phyloP scores from a whole-genome alignment of 495 filamentous ascomycete species.

The Neurospora tetrasperma region DNA sequence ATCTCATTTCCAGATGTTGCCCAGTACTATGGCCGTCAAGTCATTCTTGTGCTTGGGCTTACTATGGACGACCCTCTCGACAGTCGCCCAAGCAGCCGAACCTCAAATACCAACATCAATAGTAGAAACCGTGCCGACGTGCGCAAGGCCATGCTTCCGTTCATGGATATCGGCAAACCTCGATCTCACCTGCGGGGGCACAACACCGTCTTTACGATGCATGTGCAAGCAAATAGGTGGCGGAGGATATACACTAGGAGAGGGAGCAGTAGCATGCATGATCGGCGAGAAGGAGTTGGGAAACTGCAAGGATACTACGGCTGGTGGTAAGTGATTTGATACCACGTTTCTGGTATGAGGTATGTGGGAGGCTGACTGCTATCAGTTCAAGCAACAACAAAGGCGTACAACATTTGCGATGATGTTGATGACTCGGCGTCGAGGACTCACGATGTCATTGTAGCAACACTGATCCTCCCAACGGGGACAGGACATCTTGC shows the following conservation, averaged over 20 bases:
- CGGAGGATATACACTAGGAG: slow-evolving; percentile 58
- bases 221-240: slow-evolving; percentile 50
- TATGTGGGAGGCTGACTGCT: slow-evolving; percentile 12
- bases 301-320: slow-evolving; percentile 26
- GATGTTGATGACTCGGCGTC: slow-evolving; percentile 40
- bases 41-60: slow-evolving; percentile 22
- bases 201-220: slow-evolving; percentile 44
- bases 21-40: slow-evolving; percentile 35
- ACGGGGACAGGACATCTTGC: slow-evolving; percentile 17
- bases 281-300: slow-evolving; percentile 35
- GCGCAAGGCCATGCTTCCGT: slow-evolving; percentile 51
- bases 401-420: slow-evolving; percentile 50
- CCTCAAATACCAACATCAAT: slow-evolving; percentile 27
- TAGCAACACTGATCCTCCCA: slow-evolving; percentile 42
- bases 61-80: slow-evolving; percentile 26
- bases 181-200: slow-evolving; percentile 36
- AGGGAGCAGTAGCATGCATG: slow-evolving; percentile 56
- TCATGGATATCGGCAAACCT: slow-evolving; percentile 54
- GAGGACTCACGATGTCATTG: slow-evolving; percentile 51
- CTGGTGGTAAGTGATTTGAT: slow-evolving; percentile 9
- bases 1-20: slow-evolving; percentile 25
- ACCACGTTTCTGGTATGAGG: background rate
- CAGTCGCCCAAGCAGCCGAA: slow-evolving; percentile 13
- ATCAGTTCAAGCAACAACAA: slow-evolving; percentile 23
- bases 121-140: slow-evolving; percentile 46